Base-by-base conservation (phyloP, 176 grass and related monocot genomes). In the Pontederia paniculata region DNA sequence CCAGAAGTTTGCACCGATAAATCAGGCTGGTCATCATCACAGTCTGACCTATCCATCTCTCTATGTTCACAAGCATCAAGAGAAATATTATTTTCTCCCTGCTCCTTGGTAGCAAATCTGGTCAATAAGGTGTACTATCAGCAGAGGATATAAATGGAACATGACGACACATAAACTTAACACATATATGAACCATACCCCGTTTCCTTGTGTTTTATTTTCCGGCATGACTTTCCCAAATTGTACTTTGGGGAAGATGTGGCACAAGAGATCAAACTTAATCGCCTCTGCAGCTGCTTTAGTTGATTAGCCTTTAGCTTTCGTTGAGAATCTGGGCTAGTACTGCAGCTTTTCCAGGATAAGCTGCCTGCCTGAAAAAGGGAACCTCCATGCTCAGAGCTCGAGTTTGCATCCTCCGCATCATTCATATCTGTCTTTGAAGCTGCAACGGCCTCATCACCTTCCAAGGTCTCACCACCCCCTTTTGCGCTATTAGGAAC, bases 191-290 rank as follows among this genome's bases (percentile, higher is more conserved):
- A 52, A 73, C 37, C 22, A 57, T 55, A 89, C 85, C 82, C 78
- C 58, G 70, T 37, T 49, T 86, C 66, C 54, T 73, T 70, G 45
- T 61, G 74, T 74, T 88, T 91, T 71, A 84, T 88, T 75, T 82
- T 97, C 57, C 93, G 65, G 74, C 93, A 97, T 13, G 91, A 97
- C 70, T 84, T 88, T 9, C 86, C 91, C 61, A 81, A 46, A 15
- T 80, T 86, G 56, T 97, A 90, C 55, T 90, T 97, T 53, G 91
- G 86, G 45, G 74, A 84, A 65, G 89, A 60, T 9, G n/a, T n/a
- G n/a, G 81, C 74, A 63, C 74, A 65, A 10, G 80, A 63, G 52
- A 70, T 74, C 50, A 72, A 73, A 72, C 64, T 81, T 44, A 68
- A 59, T 57, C 72, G 37, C 62, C 75, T 49, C 22, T 78, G 75